These are phyloP conservation scores for Pythium volutum DNA, from an alignment of 352 stramenopile species.

Conservation along the genomic window DNA sequence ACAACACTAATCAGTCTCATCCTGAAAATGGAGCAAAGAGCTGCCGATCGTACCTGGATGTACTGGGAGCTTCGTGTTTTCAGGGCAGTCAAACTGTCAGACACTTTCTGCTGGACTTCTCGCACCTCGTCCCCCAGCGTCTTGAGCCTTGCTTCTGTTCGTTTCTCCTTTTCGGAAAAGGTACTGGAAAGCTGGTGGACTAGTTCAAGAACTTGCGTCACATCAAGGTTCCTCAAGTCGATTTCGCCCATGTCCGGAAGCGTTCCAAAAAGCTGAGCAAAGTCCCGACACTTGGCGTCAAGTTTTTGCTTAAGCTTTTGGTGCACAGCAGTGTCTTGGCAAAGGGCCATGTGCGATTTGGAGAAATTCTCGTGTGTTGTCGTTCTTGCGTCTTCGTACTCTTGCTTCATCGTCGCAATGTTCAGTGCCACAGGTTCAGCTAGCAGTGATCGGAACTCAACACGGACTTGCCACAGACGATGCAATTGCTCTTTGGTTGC, in stretches of 20 bases:
- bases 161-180: constrained; percentile 28
- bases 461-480: constrained; percentile 54
- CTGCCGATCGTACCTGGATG: constrained; percentile 44
- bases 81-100: constrained; percentile 23
- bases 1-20: not conserved
- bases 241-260: constrained; percentile 26
- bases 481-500: constrained; percentile 58
- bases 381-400: constrained; percentile 60
- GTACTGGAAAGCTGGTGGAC: constrained; percentile 23
- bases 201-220: constrained; percentile 20
- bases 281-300: constrained; percentile 41
- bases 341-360: constrained; percentile 45
- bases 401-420: constrained; percentile 72
- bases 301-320: constrained; percentile 63
- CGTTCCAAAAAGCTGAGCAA: constrained; percentile 19
- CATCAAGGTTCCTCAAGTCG: constrained; percentile 23
- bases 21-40: not conserved
- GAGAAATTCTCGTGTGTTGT: constrained; percentile 67
- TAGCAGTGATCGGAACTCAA: constrained; percentile 79
- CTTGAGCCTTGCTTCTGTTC: constrained; percentile 25
- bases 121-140: constrained; percentile 36
- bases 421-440: constrained; percentile 69
- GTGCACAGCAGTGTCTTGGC: constrained; percentile 39
- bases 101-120: constrained; percentile 33
- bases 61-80: constrained; percentile 50